Evolutionary conservation across 1,284 basidiomycete genomes (phyloP), one percentile per base, ranked within the genome.

Genomic region (Cryptococcus neoformans): DNA sequence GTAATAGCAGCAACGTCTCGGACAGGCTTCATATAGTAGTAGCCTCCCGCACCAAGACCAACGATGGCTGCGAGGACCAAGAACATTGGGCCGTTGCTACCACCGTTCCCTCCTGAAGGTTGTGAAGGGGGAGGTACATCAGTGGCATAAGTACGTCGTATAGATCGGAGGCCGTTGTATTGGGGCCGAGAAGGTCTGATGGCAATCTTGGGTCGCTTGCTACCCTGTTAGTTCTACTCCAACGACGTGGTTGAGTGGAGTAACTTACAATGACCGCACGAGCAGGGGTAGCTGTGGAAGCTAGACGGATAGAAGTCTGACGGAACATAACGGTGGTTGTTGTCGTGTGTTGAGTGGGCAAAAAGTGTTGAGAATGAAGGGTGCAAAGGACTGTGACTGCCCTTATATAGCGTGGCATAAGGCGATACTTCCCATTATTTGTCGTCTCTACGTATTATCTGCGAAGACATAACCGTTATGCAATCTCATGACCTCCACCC

Each of bases 21-120:
- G n/a, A 76, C 63, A 10, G 74, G 75, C 60, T 77, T 77, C 34
- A 76, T 48, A 64, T 73, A 70, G 49, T 55, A 61, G 63, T 69
- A 76, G 8, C 69, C 69, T 11, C 67, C 74, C 10, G 48, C 64
- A 28, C 62, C 74, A 17, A 74, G 57, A 11, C 66, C 72, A 16
- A 65, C 59, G 7, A 77, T 53, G 10, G 67, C 67, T 36, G 56
- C 70, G 53, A 77, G 68, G 34, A 77, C 69, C 54, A 73, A 63
- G 44, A 60, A 58, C 64, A 70, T 67, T 7, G 62, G 64, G 35
- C 51, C 54, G 50, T 65, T 64, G 10, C 49, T 55, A 37, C 49
- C 55, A 12, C 54, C 60, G 17, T 49, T 54, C 35, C 45, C 52
- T 17, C 51, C 57, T 36, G 54, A 48, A 21, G 54, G 39, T 45